Base-by-base conservation (phyloP, 2,329 filamentous ascomycete species). In the Neopestalotiopsis clavispora region DNA sequence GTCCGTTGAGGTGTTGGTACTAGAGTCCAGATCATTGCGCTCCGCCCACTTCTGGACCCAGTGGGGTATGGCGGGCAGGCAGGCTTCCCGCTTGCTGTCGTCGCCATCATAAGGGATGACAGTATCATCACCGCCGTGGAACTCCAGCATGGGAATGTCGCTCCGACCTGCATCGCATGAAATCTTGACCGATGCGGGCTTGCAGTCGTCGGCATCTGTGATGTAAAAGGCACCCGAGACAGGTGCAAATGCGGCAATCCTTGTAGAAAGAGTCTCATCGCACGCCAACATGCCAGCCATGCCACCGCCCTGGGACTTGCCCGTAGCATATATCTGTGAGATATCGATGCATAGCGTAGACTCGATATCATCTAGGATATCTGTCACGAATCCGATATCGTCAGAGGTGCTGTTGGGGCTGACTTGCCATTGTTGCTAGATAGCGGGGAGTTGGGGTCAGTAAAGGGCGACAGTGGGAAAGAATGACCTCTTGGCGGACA, bases 101-200 rank as follows among this genome's bases (percentile, higher is more conserved):
- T 78, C 80, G 1, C 84, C 84, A 1, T 73, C 67, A 69, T 86
- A 86, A 0, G 75, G 72, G 42, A 86, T 83, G 0, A 78, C 82
- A 3, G 70, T 77, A 72, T 86, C 85, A 1, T 70, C 77, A 1
- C 77, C 79, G 5, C 84, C 84, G 71, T 86, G 84, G 38, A 85
- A 81, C 61, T 84, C 83, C 4, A 87, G 73, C 6, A 87, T 77
- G 1, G 84, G 83, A 4, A 85, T 68, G 6, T 77, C 73, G 0
- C 64, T 71, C 63, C 76, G 74, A 4, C 74, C 76, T 0, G 80
- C 78, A 4, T 66, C 74, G 74, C 81, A 84, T 17, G 71, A 75
- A 49, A 75, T 74, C 1, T 67, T 17, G 13, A 81, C 76, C 42
- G 78, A 79, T n/a, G 72, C 52, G 0, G 80, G 76, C 7, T 78